These are phyloP conservation scores for Coemansia sp. DNA, from an alignment of 192 early-diverging fungal genomes.

Conservation along the genomic window DNA sequence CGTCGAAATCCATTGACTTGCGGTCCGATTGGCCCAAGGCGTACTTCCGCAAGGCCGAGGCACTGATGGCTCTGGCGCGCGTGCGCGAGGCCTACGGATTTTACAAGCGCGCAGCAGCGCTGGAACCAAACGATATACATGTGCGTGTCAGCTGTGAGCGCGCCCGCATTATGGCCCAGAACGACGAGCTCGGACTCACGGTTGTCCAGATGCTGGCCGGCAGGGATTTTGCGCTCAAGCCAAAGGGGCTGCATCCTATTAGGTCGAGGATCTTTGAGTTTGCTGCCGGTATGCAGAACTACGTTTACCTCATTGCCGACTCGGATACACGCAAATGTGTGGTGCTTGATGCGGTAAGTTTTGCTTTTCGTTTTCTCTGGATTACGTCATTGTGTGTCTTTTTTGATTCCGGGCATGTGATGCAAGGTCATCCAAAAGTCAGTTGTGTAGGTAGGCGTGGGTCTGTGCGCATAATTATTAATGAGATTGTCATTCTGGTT, in stretches of 20 bases:
- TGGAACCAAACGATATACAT: slow-evolving; percentile 57
- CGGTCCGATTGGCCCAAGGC: slow-evolving; percentile 57
- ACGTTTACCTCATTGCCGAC: slow-evolving; percentile 80
- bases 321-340: slow-evolving; percentile 66
- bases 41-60: slow-evolving; percentile 65
- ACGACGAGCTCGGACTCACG: slow-evolving; percentile 59
- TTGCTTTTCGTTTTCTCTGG: not conserved
- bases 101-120: slow-evolving; percentile 47
- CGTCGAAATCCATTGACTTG: slow-evolving; percentile 20
- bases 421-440: too few relatives aligned
- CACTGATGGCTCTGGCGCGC: slow-evolving; percentile 52
- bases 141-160: slow-evolving; percentile 56
- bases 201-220: slow-evolving; percentile 72
- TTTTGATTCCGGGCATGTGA: not conserved
- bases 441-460: too few relatives aligned
- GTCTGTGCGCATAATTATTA: not conserved
- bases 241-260: slow-evolving; percentile 64
- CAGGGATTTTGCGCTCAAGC: slow-evolving; percentile 64
- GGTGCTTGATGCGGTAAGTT: slow-evolving; percentile 70
- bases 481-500: not conserved
- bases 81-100: slow-evolving; percentile 54
- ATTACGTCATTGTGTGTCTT: not conserved
- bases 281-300: slow-evolving; percentile 83
- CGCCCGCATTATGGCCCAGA: slow-evolving; percentile 58
- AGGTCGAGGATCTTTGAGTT: slow-evolving; percentile 74